These are phyloP conservation scores for Penicillium canescens DNA, from an alignment of 495 filamentous ascomycete genomes.

Conservation along the genomic window DNA sequence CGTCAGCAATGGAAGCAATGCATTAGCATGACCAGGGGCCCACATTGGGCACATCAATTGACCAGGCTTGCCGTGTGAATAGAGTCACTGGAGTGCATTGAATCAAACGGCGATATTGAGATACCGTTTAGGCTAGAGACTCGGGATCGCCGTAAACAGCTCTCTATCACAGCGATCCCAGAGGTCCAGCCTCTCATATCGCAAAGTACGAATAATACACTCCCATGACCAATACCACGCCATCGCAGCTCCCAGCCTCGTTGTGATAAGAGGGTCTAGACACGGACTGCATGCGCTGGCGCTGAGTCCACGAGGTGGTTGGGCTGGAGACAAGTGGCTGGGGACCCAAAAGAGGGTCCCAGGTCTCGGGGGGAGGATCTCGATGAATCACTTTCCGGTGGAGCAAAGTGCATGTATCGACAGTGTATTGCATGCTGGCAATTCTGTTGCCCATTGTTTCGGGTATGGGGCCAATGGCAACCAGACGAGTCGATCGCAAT, in stretches of 20 bases:
- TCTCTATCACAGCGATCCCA: no score
- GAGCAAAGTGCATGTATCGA: constrained; percentile 1
- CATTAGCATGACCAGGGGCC: no score
- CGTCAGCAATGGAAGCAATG: no score
- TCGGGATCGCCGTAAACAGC: no score
- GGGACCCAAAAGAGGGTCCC: constrained; percentile 4
- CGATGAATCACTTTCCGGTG: constrained; percentile 8
- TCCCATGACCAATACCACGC: neutral
- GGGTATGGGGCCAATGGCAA: constrained; percentile 1
- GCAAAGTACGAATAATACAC: constrained; percentile 4
- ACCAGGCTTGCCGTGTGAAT: no score
- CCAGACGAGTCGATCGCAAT: neutral
- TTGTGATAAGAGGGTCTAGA: constrained; percentile 6
- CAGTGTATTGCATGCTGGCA: neutral
- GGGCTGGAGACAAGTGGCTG: neutral
- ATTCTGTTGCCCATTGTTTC: neutral
- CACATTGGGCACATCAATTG: no score
- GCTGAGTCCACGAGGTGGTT: constrained; percentile 1
- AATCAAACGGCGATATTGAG: no score
- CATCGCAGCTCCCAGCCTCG: constrained; percentile 1
- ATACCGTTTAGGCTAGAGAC: no score
- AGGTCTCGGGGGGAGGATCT: neutral
- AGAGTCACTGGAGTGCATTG: no score
- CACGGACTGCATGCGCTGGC: constrained; percentile 5
- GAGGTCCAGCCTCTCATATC: no score